Conservation (phyloP, 768 basidiomycete species). For the Russula earlei region DNA sequence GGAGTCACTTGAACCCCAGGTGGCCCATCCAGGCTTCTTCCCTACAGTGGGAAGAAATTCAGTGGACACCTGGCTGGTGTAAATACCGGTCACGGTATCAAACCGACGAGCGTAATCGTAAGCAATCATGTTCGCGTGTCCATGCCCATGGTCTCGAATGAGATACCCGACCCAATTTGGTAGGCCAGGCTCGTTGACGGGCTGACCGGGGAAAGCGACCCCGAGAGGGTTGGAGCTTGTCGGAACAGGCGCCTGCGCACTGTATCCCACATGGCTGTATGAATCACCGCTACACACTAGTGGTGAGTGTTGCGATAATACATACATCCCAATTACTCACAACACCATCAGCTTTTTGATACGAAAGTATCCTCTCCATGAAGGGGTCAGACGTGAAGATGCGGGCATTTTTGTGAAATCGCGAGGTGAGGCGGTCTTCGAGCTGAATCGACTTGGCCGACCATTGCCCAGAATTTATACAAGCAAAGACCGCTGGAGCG, state of each 20-base stretch:
- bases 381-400: slow-evolving; percentile 12
- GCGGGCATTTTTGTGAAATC: slow-evolving; percentile 1
- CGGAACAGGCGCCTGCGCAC: slow-evolving; percentile 10
- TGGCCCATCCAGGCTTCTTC: slow-evolving; percentile 29
- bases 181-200: slow-evolving; percentile 9
- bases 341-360: slow-evolving; percentile 15
- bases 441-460: neutral
- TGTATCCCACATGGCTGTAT: slow-evolving; percentile 14
- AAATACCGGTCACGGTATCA: slow-evolving; percentile 22
- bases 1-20: slow-evolving; percentile 35
- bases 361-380: slow-evolving; percentile 11
- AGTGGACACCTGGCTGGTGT: slow-evolving; percentile 5
- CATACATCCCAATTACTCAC: slow-evolving; percentile 3
- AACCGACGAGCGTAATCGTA: slow-evolving; percentile 18
- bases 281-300: slow-evolving; percentile 11
- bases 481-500: neutral
- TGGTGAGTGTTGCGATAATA: neutral
- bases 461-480: neutral
- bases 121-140: slow-evolving; percentile 18
- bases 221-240: slow-evolving; percentile 15
- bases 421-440: neutral
- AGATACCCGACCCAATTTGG: slow-evolving; percentile 19
- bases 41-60: slow-evolving; percentile 25
- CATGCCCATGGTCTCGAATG: slow-evolving; percentile 13
- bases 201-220: slow-evolving; percentile 12